Evolutionary conservation across 306 rosid genomes (phyloP), one percentile per base, ranked within the genome.

Genomic region (Benincasa hispida): DNA sequence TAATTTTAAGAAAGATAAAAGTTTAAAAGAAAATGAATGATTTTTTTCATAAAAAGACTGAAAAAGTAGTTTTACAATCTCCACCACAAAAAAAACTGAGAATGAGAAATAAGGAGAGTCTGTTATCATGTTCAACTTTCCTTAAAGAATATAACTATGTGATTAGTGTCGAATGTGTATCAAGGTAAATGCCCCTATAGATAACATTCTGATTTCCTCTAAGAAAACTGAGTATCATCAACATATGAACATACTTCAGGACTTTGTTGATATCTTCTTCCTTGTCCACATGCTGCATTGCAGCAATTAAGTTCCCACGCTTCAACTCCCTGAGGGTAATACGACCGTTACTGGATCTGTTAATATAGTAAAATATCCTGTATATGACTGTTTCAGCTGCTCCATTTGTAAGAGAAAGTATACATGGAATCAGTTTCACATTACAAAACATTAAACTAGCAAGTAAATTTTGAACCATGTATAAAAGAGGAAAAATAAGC

Each of bases 311-410:
- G 81, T 91, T 94, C 74, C 97, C 97, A 80, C 93, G 94, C 86
- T 90, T 94, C 79, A 94, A 86, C 89, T 94, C 98, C 91, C 94
- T 86, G 81, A 94, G 88, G 80, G 96, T 90, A 80, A 94, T 91
- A 79, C 82, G 89, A 50, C 98, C 93, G 65, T 87, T 90, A 60
- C 93, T 91, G 50, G 95, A 81, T 87, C 97, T 89, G 91, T 91
- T 94, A 79, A 94, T 78, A 86, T 90, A 91, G 92, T 90, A 94
- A 87, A 87, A 94, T 90, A 94, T 94, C 87, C 98, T 83, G 89
- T 89, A 91, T 91, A 91, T 94, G 50, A 91, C 98, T 79, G 98
- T 94, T 86, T 94, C 98, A 83, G 98, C 98, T 94, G 98, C 90
- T 67, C 76, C 88, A 91, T 82, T 65, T n/a, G 72, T 65, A 35